Conservation (phyloP, 345 rosid species). For the Gossypium stocksii region DNA sequence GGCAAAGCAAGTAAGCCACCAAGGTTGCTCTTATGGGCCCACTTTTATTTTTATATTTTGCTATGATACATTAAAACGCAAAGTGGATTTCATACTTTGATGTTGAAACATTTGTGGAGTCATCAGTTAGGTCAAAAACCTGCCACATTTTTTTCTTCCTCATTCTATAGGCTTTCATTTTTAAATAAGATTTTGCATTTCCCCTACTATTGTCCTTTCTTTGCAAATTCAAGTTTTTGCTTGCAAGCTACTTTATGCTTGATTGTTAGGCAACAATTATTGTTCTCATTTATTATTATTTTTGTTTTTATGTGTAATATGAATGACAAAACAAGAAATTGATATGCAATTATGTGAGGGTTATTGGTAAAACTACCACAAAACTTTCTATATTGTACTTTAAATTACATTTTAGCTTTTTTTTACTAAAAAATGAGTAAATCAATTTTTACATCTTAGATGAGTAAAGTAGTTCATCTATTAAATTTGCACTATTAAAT, state of each 20-base stretch:
- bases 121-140: not conserved
- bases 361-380: no score
- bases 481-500: no score
- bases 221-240: slow-evolving; percentile 13
- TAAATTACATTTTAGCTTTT: no score
- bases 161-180: not conserved
- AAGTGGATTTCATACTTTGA: slow-evolving; percentile 6
- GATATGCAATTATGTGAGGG: not conserved
- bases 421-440: no score
- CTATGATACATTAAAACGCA: not conserved
- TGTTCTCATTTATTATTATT: not conserved
- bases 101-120: not conserved
- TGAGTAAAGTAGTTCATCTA: no score
- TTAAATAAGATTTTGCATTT: not conserved
- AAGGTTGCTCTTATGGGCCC: slow-evolving; percentile 7
- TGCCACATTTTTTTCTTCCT: not conserved
- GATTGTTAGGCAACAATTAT: slow-evolving; percentile 7
- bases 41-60: not conserved
- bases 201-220: not conserved
- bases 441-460: no score
- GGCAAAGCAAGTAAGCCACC: slow-evolving; percentile 11
- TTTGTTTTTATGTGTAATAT: not conserved
- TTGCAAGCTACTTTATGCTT: slow-evolving; percentile 7
- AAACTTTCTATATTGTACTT: no score
- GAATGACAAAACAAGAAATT: not conserved